Evolutionary conservation across 2,329 filamentous ascomycete genomes (phyloP), one percentile per base, ranked within the genome.

Genomic region (Dactylellina drechsleri): DNA sequence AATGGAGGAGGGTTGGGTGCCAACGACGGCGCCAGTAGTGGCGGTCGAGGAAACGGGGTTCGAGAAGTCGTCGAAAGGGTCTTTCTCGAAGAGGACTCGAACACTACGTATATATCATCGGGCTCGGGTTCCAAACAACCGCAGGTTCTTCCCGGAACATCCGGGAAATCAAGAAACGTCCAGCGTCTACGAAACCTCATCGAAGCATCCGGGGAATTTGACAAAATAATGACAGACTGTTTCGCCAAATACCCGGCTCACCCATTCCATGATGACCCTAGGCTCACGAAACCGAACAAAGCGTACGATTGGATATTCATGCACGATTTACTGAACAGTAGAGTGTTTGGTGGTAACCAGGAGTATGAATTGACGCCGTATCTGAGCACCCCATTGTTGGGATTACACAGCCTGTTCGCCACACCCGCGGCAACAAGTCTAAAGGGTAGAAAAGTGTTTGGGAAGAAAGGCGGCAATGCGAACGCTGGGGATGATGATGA

Each of bases 231-330:
- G 80, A 89, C 88, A 57, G 91, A 98, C 76, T 90, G 96, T 79
- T 97, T 97, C 80, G 85, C 91, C 20, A 87, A 91, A 77, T 99
- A 97, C 81, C 93, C 94, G 0, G 89, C 88, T 49, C 91, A 93
- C 78, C 89, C 93, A 18, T 99, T 91, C 82, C 96, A 97, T 83
- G 95, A 99, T 81, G 95, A 99, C 82, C 91, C 90, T 0, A 90
- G 92, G 78, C 88, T 99, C 36, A 91, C 90, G 40, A 99, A 99
- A 80, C 96, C 96, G 0, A 89, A 90, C 77, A 84, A 87, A 0
- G 92, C 92, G 0, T 96, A 97, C 81, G 94, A 97, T 80, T 99
- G 95, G 95, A 87, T 99, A 66, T 86, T 96, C 81, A 98, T 99
- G 82, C 92, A 97, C 82, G 95, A 98, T 79, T 84, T 85, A 0